Evolutionary conservation across 441 rosid species (phyloP).

Genomic region (Lepidium campestre): DNA sequence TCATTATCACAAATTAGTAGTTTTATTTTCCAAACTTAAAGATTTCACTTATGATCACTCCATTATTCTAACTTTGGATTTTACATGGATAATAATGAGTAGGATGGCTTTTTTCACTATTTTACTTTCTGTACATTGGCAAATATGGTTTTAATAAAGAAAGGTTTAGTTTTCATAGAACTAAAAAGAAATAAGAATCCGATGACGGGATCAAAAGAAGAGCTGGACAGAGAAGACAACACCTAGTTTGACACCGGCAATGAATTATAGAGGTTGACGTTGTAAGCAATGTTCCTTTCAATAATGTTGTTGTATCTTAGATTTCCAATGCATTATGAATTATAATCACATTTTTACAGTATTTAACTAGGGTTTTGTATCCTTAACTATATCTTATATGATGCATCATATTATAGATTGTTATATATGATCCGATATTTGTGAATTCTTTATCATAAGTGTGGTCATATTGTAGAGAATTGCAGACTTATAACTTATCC

Average conservation of each 20-base stretch:
- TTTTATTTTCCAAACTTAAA: not conserved
- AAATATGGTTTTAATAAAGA: not conserved
- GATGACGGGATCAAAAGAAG: not conserved
- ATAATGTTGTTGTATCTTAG: not conserved
- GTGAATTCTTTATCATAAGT: not conserved
- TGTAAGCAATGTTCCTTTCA: not conserved
- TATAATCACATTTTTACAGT: not conserved
- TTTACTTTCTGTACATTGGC: too few species aligned
- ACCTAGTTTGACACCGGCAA: not conserved
- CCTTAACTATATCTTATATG: not conserved
- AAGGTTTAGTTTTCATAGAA: not conserved
- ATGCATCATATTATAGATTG: not conserved
- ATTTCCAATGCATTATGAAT: not conserved
- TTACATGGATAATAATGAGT: too few species aligned
- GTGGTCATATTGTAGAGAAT: not conserved
- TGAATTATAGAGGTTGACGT: not conserved
- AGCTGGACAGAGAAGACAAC: not conserved
- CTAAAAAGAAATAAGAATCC: not conserved
- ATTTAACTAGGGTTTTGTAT: not conserved
- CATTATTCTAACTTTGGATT: not conserved
- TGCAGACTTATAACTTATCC: not conserved
- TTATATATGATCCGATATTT: too few species aligned
- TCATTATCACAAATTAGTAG: not conserved
- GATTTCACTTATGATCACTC: slow-evolving; percentile 1
- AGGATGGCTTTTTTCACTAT: too few species aligned